phyloP scores from a whole-genome alignment of 179 eudicot genomes.

The Camellia oleifera region DNA sequence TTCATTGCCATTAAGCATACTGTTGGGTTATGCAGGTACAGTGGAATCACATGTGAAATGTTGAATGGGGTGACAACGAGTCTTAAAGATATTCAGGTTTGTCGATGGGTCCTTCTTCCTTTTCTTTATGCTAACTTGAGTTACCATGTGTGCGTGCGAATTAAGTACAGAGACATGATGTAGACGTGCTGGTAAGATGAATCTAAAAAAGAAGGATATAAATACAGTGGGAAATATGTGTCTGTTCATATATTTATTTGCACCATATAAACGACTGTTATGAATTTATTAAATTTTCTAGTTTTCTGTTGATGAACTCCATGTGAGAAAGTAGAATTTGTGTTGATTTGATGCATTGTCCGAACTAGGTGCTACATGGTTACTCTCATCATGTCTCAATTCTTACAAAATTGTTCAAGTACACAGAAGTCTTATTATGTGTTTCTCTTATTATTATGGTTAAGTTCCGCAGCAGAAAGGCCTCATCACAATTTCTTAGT shows the following conservation, averaged over 20 bases:
- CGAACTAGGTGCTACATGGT: background rate
- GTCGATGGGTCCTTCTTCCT: slow-evolving; percentile 5
- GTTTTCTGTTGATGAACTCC: background rate
- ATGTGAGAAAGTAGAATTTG: background rate
- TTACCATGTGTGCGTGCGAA: background rate
- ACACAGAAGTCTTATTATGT: no score
- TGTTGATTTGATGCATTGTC: background rate
- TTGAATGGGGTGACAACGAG: slow-evolving; percentile 74
- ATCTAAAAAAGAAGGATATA: background rate
- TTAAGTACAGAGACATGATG: background rate
- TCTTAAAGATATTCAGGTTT: slow-evolving; percentile 83
- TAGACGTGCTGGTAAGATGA: no score
- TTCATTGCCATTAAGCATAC: background rate
- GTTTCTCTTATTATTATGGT: no score
- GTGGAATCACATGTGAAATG: slow-evolving; percentile 94
- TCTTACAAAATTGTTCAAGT: no score
- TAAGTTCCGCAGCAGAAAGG: no score
- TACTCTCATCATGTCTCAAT: background rate
- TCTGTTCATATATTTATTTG: background rate
- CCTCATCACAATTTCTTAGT: no score
- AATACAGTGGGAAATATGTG: background rate
- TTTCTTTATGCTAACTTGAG: slow-evolving; percentile 1
- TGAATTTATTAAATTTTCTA: background rate
- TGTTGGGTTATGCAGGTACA: slow-evolving; percentile 55
- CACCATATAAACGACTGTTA: background rate